Evolutionary conservation across 768 basidiomycete species (phyloP), one percentile per base, ranked within the genome.

Genomic region (Boletus pseudopeckii): DNA sequence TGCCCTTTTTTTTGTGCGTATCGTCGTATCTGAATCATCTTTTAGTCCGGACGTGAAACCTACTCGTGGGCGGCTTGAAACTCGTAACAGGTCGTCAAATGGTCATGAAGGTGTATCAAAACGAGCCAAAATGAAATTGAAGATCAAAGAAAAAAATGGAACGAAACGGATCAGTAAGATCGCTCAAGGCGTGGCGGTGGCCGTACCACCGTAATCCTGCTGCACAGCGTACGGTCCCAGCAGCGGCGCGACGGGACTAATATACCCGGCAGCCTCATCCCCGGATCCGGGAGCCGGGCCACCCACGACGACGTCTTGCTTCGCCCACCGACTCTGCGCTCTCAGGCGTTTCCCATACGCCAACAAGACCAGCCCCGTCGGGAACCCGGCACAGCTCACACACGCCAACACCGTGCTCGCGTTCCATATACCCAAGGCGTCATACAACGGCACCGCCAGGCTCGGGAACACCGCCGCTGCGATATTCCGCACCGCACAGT

Each of bases 311-410:
- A 3, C 48, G 18, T 65, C 61, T 38, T 67, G 65, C 26, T 48
- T 57, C 20, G 65, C 65, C 65, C 65, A 67, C n/a, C 55, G 57
- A 55, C 65, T 67, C 17, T 7, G 50, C 8, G 53, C 65, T 20
- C 65, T 57, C 34, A 67, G 32, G 4, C 45, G 48, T 20, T 60
- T 65, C 22, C 65, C 65, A 22, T 63, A 59, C 5, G 58, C 45
- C 53, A 68, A 33, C 39, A 67, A 20, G 18, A 63, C 17, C 37
- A 65, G 13, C 5, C 32, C 65, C 15, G 56, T 26, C 18, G 65
- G 65, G 36, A 67, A 45, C n/a, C 66, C 65, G 8, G 58, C 14
- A 9, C 66, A 67, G 39, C 65, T 64, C 44, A 67, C 32, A 9
- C 52, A 58, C 10, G 65, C 66, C 43, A 67, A 46, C 40, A 30